Base-by-base conservation (phyloP, 768 basidiomycete species). In the Boletus edulis region DNA sequence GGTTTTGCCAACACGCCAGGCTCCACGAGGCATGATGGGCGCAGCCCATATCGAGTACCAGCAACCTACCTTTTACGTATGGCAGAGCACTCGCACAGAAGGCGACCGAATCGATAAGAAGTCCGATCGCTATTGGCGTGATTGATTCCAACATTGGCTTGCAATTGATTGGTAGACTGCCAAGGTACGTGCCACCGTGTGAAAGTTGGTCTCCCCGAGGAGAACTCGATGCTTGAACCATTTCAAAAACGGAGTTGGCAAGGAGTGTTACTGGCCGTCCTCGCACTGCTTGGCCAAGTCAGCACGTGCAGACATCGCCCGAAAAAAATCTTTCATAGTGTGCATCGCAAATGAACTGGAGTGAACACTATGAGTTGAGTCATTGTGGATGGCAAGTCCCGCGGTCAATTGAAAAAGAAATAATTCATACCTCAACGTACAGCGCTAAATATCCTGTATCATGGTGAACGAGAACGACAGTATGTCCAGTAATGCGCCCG, bases 21-120 rank as follows among this genome's bases (percentile, higher is more conserved):
- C 0, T 42, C 43, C 62, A 64, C 53, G 62, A 64, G 62, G 62
- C 57, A 29, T 38, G 49, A 20, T 37, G 49, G 51, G 49, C 24
- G 45, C 39, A 2, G 35, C 18, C 35, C 20, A 31, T 14, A 34
- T 43, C 20, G 29, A 17, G 45, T 0, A 17, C 20, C 40, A 17
- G 15, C 0, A n/a, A 22, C 55, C 20, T 49, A 5, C 42, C 4
- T n/a, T n/a, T 53, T 55, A 53, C 48, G 40, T 60, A 35, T 50
- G 32, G 40, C 44, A 38, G 18, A 44, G 35, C n/a, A 5, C 18
- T 15, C 51, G 27, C 37, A 41, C 20, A 39, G 44, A 27, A 6
- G 34, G 29, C 32, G 18, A 40, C 37, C 20, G 15, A 29, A 43
- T 13, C 31, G 29, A 34, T 17, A 37, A 22, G 46, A 46, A 27